Evolutionary conservation across 2,329 filamentous ascomycete genomes (phyloP), one percentile per base, ranked within the genome.

Genomic region (Aspergillus japonicus): DNA sequence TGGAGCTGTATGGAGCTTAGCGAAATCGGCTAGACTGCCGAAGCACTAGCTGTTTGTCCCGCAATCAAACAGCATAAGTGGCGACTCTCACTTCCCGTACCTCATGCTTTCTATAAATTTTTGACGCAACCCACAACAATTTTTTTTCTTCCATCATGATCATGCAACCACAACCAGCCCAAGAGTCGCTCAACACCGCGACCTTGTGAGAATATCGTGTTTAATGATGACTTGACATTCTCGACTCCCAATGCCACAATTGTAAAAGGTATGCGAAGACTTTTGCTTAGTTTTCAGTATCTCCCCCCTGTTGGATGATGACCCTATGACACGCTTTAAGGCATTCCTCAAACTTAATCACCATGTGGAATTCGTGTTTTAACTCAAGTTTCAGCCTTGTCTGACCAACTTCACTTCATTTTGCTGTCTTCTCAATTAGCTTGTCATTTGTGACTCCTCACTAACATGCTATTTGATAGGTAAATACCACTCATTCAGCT

Each of bases 341-440:
- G 85, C 84, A 87, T 87, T 87, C 85, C 85, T 87, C 85, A 83
- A 83, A 79, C 85, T 82, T 83, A 87, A 87, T 78, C 75, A 79
- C 74, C 76, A 82, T 87, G 84, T 86, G 82, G 84, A 87, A 84
- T 81, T 80, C 56, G 61, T 84, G 83, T 86, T 81, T 69, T 76
- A 49, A 69, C 74, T 80, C 75, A 85, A 87, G 85, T 87, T 87
- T 87, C 85, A 87, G 85, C 85, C 85, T 87, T 87, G 85, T 87
- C 84, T 87, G 85, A 87, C 77, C 50, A 58, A 21, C 21, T 42
- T 52, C 70, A 62, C 53, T 61, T 50, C 62, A 57, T 59, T 61
- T 50, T 47, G 58, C 63, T 58, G 57, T 50, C 59, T 68, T 54
- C 60, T 60, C 58, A 68, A 60, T 57, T 56, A 59, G 47, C 50